phyloP scores from a whole-genome alignment of 1,284 basidiomycete species.

The Tilletiaria anomala region DNA sequence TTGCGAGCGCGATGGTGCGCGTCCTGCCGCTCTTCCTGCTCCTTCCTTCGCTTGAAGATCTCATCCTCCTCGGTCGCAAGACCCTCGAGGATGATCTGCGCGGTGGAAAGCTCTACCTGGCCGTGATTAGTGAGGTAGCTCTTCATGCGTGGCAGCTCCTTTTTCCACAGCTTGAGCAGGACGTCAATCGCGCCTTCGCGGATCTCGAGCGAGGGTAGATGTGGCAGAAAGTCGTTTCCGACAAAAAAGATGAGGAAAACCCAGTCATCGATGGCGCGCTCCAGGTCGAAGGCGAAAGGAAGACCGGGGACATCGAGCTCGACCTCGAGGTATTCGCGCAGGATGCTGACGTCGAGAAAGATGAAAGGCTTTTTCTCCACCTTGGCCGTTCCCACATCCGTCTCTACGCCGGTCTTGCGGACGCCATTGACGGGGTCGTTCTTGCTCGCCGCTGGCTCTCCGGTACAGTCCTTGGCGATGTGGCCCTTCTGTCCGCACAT shows the following conservation, averaged over 20 bases:
- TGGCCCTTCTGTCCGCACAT: conserved; percentile 89
- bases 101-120: conserved; percentile 66
- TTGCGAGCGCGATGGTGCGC: conserved; percentile 52
- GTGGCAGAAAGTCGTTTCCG: conserved; percentile 98
- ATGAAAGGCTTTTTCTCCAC: conserved; percentile 89
- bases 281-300: conserved; percentile 81
- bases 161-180: conserved; percentile 85
- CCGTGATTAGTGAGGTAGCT: conserved; percentile 94
- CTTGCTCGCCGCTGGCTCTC: conserved; percentile 42
- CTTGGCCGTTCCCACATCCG: too few species aligned
- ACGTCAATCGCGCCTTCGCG: conserved; percentile 97
- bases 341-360: conserved; percentile 86
- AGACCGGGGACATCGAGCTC: conserved; percentile 69
- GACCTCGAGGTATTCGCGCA: conserved; percentile 93
- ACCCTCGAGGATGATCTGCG: conserved; percentile 87
- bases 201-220: conserved; percentile 94
- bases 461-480: conserved; percentile 74
- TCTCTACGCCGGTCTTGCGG: conserved; percentile 4
- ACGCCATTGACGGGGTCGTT: conserved; percentile 37
- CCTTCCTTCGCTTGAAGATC: conserved; percentile 79
- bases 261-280: conserved; percentile 98
- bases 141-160: conserved; percentile 81
- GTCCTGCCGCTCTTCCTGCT: conserved; percentile 82
- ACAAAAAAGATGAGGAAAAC: conserved; percentile 99
- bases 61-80: conserved; percentile 83